Evolutionary conservation across 345 rosid genomes (phyloP), one percentile per base, ranked within the genome.

Genomic region (Heritiera fomes): DNA sequence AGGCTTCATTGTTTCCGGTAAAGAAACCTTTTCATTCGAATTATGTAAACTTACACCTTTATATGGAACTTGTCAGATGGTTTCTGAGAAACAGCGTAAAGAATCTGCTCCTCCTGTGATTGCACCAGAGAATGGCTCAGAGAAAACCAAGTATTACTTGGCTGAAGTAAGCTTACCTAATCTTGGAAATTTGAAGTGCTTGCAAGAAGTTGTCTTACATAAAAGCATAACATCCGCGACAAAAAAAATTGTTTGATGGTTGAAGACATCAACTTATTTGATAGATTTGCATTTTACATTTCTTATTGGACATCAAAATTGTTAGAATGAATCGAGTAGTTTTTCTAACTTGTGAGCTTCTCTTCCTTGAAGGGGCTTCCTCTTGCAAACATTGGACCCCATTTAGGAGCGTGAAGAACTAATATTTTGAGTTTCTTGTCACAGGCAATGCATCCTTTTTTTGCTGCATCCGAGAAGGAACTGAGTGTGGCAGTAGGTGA

Each of bases 21-120:
- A 49, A 17, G 41, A 75, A 79, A 23, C 8, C 6, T 73, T n/a
- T 68, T 60, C 60, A 20, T 41, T 30, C 65, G 75, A 20, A 40
- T 56, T 69, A 49, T 46, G 66, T 78, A 28, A 63, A 58, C 64
- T 73, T 77, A 82, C 20, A 17, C 58, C 32, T 80, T 71, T 32
- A 17, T 73, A 13, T 77, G 58, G 6, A 69, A 47, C 47, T 76
- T 83, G 56, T 73, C 87, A 95, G 99, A 93, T 95, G 94, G 94
- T 93, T 23, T 91, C 91, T 4, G 99, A 95, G 87, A 95, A 95
- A 84, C 99, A 95, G 80, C 92, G 78, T 75, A 95, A 90, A 85
- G 99, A 95, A 79, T 90, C 98, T 86, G 99, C 96, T 74, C 99
- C 98, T 80, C 98, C 98, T 61, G 85, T 86, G 56, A 81, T 89